Conservation (phyloP, 176 grass and related monocot species). For the Juncus inflexus region DNA sequence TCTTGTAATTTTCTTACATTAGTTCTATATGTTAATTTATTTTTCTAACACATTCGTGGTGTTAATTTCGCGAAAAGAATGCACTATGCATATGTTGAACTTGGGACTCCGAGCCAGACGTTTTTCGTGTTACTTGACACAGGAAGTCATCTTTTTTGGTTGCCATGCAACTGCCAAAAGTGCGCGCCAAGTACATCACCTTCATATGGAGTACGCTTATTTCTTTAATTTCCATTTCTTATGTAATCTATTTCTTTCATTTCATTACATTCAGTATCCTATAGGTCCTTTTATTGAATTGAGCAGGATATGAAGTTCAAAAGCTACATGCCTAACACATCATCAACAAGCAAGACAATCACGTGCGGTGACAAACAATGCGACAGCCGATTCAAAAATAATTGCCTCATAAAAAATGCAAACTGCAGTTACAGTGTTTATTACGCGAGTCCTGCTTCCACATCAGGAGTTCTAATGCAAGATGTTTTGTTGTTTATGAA, state of each 20-base stretch:
- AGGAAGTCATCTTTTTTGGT: constrained; percentile 86
- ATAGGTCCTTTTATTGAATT: not conserved
- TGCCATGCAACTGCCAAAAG: constrained; percentile 76
- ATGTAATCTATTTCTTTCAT: not conserved
- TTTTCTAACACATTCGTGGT: not conserved
- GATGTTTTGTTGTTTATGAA: constrained; percentile 54
- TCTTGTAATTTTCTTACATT: not conserved
- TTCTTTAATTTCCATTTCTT: constrained; percentile 1
- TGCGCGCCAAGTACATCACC: constrained; percentile 37
- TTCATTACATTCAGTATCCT: not conserved
- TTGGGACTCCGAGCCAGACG: constrained; percentile 70
- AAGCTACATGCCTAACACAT: constrained; percentile 48
- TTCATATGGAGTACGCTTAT: constrained; percentile 28
- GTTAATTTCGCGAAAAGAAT: constrained; percentile 32
- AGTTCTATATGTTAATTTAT: not conserved
- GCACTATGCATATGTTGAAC: constrained; percentile 55
- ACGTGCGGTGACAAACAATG: constrained; percentile 46
- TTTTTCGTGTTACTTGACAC: constrained; percentile 89
- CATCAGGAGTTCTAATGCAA: constrained; percentile 69
- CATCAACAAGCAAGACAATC: constrained; percentile 68
- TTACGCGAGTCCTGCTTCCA: constrained; percentile 56
- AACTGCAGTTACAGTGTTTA: constrained; percentile 52
- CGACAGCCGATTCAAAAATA: constrained; percentile 22
- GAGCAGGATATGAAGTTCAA: constrained; percentile 12
- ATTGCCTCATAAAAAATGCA: constrained; percentile 26